These are phyloP conservation scores for Eremochloa ophiuroides DNA, from an alignment of 176 grass and related monocot species.

Conservation along the genomic window DNA sequence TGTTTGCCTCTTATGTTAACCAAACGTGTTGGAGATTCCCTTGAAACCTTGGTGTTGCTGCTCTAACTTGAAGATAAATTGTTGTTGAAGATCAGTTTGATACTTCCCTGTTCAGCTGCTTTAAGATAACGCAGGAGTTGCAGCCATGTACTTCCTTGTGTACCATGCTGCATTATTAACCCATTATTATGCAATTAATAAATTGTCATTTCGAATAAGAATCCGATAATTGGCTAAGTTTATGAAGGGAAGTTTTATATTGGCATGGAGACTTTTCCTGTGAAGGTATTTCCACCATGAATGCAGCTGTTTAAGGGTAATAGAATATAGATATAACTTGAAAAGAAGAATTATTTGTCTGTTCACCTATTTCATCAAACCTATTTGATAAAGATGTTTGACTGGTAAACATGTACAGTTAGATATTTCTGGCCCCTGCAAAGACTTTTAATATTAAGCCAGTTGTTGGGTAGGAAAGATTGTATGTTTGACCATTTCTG, in stretches of 20 bases:
- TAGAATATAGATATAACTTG: background rate
- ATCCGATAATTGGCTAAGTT: background rate
- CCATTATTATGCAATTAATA: background rate
- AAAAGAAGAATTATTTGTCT: background rate
- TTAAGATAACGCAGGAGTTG: background rate
- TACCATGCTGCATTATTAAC: background rate
- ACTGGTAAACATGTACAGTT: background rate
- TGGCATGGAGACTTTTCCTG: background rate
- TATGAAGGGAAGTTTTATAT: background rate
- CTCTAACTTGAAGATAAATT: background rate
- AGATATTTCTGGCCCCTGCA: background rate
- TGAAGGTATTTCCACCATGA: background rate
- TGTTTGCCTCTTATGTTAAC: background rate
- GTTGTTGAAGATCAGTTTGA: background rate
- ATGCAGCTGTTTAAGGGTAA: background rate
- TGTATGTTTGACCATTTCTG: constrained; percentile 20
- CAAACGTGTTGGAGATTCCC: background rate
- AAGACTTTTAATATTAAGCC: background rate
- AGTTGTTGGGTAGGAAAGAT: background rate
- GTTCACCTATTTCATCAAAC: constrained; percentile 1
- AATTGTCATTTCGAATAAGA: background rate
- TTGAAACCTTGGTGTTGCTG: background rate
- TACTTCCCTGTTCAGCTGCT: background rate
- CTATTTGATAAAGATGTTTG: constrained; percentile 3
- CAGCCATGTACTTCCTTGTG: constrained; percentile 15